Conservation (phyloP, 176 grass and related monocot genomes). For the Avena eriantha region DNA sequence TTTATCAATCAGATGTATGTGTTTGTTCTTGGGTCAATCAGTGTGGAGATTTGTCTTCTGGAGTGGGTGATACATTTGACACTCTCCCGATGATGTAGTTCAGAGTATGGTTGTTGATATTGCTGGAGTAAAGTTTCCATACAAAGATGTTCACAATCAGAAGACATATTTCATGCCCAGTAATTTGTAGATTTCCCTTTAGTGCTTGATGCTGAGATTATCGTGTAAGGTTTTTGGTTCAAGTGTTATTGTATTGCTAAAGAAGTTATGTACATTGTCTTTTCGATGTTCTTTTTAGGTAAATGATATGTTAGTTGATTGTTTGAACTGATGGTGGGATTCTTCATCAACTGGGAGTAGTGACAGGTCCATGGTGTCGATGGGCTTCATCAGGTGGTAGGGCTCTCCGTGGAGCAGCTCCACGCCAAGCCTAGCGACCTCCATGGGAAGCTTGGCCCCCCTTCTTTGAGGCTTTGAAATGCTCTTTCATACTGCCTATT, state of each 20-base stretch:
- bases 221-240: too few species aligned
- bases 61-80: slow-evolving; percentile 3
- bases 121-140: slow-evolving; percentile 49
- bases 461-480: neutral
- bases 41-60: slow-evolving; percentile 3
- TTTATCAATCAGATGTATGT: neutral
- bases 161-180: neutral
- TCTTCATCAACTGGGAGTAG: neutral
- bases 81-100: neutral
- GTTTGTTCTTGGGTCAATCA: slow-evolving; percentile 7
- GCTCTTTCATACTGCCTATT: neutral
- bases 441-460: neutral
- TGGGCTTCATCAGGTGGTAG: neutral
- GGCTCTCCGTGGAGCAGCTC: neutral
- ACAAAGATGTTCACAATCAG: slow-evolving; percentile 1
- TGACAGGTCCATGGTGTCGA: neutral
- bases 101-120: slow-evolving; percentile 20
- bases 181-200: too few species aligned
- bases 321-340: neutral
- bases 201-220: too few species aligned
- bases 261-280: neutral
- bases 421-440: neutral
- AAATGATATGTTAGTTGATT: neutral
- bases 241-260: too few species aligned
- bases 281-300: neutral